Conservation (phyloP, 331 rosid species). For the Acacia concinna region DNA sequence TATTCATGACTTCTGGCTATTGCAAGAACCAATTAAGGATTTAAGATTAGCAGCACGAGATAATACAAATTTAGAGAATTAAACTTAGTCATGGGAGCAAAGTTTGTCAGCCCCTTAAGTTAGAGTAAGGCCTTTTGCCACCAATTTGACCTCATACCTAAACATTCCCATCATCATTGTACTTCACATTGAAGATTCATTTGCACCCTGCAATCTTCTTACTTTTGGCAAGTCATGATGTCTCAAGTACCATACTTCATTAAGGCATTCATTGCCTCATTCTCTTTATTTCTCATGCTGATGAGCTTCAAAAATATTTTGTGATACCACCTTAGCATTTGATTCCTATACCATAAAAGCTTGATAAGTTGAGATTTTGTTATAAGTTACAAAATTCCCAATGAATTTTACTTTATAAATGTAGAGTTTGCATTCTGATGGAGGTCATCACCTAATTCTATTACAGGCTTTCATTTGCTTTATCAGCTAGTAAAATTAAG, state of each 20-base stretch:
- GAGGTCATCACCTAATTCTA: conserved; percentile 22
- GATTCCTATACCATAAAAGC: not conserved
- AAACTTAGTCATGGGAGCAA: not conserved
- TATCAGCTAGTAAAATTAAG: conserved; percentile 71
- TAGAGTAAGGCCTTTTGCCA: not conserved
- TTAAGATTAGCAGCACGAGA: not conserved
- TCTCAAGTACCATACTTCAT: not conserved
- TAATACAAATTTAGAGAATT: too few relatives aligned
- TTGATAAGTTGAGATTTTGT: too few relatives aligned
- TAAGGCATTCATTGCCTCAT: not conserved
- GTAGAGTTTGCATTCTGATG: conserved; percentile 25
- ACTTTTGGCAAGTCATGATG: not conserved
- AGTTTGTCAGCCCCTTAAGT: not conserved
- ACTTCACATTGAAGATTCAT: not conserved
- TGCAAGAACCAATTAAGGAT: not conserved
- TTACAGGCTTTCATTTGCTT: conserved; percentile 86
- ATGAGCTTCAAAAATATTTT: too few relatives aligned
- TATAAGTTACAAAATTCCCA: not conserved
- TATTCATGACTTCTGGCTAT: not conserved
- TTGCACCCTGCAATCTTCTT: too few relatives aligned
- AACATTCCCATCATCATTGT: not conserved
- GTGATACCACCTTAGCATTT: not conserved
- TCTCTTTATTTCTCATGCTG: not conserved
- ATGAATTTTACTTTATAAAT: conserved; percentile 16
- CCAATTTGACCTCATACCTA: not conserved